Percentiles rank a stretch among this genome's conserved stretches.
These are phyloP conservation scores for Debaryomyces singareniensis DNA, from an alignment of 1,139 yeast genomes.

Conservation along the genomic window DNA sequence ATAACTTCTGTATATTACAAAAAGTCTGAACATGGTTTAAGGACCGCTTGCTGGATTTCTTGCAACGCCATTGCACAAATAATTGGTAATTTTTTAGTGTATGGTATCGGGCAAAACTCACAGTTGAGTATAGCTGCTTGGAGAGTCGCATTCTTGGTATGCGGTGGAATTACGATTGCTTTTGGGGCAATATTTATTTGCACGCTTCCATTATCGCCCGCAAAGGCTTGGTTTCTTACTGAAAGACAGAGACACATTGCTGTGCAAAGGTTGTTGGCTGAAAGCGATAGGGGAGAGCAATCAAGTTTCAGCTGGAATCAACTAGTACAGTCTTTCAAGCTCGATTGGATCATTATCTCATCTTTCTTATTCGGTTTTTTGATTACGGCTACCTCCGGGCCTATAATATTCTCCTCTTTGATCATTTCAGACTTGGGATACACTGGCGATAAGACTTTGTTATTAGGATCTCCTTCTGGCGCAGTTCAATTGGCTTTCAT, in stretches of 20 bases:
- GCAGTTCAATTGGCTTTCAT: constrained; percentile 25
- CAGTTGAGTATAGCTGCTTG: constrained; percentile 15
- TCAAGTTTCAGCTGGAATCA: constrained; percentile 10
- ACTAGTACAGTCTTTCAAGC: constrained; percentile 9
- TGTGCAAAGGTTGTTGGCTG: neutral
- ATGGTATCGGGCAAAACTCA: constrained; percentile 8
- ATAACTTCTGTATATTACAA: constrained; percentile 25
- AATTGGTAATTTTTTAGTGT: constrained; percentile 18
- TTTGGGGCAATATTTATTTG: constrained; percentile 14
- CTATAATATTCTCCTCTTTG: constrained; percentile 11
- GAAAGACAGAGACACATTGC: constrained; percentile 23
- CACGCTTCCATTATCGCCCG: constrained; percentile 20
- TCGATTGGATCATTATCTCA: constrained; percentile 4
- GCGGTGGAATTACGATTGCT: constrained; percentile 18
- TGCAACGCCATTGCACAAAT: constrained; percentile 19
- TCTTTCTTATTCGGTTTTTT: constrained; percentile 12
- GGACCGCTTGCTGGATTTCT: constrained; percentile 17
- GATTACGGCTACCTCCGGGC: constrained; percentile 14
- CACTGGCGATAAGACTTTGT: constrained; percentile 16
- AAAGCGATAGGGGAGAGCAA: constrained; percentile 10
- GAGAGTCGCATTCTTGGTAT: constrained; percentile 20
- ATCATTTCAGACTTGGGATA: constrained; percentile 16
- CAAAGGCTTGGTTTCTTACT: constrained; percentile 24
- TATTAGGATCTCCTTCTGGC: constrained; percentile 27
- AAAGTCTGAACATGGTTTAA: constrained; percentile 13